These are phyloP conservation scores for Fusarium sublunatum DNA, from an alignment of 2,329 filamentous ascomycete genomes.

Conservation along the genomic window DNA sequence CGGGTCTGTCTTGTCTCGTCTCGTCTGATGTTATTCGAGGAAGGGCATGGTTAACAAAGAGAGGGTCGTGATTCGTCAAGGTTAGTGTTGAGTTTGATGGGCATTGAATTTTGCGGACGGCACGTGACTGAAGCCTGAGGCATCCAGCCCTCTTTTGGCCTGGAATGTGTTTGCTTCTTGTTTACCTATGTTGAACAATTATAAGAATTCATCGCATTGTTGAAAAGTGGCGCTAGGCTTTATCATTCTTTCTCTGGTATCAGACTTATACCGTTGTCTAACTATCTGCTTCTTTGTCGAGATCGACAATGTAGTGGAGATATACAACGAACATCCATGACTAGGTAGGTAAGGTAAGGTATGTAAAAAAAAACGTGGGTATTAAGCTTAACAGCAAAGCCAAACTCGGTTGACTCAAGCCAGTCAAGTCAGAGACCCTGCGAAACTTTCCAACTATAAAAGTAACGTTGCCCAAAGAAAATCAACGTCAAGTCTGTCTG, in stretches of 20 bases:
- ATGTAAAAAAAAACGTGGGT: conserved; percentile 1
- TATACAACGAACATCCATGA: background rate
- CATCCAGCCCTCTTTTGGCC: background rate
- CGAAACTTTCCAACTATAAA: background rate
- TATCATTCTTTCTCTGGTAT: background rate
- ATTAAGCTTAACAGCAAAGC: conserved; percentile 22
- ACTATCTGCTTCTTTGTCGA: background rate
- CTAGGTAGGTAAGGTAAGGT: no score
- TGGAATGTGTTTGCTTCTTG: background rate
- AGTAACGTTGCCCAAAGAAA: background rate
- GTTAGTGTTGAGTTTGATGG: background rate
- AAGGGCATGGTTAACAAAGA: background rate
- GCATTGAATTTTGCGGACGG: no score
- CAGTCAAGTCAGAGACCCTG: conserved; percentile 1
- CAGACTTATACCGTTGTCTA: no score
- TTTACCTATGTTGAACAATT: background rate
- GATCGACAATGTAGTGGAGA: background rate
- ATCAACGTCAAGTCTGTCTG: no score
- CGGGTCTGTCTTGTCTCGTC: background rate
- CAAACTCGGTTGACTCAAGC: background rate
- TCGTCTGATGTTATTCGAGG: no score
- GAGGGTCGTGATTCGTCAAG: background rate
- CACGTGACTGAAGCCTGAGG: background rate
- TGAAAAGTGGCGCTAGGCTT: background rate
- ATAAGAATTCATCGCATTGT: no score